Conservation (phyloP, 768 basidiomycete genomes). For the Agrocybe praecox region DNA sequence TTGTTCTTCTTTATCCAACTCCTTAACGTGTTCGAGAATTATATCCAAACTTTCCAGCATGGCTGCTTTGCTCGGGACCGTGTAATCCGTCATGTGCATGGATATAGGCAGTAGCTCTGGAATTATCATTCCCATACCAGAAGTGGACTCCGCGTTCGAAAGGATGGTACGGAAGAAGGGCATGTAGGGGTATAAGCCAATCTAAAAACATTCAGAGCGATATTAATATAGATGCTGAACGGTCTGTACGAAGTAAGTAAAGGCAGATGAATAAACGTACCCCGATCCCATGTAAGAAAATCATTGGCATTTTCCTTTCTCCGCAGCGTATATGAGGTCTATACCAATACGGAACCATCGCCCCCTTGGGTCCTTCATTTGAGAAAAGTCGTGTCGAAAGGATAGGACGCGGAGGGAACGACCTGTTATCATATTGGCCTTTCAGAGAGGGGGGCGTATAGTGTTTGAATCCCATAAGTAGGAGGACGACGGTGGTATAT, state of each 20-base stretch:
- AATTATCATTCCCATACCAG: slow-evolving; percentile 58
- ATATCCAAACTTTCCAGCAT: slow-evolving; percentile 44
- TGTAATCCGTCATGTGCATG: slow-evolving; percentile 54
- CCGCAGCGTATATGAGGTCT: slow-evolving; percentile 42
- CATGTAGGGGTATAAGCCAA: slow-evolving; percentile 62
- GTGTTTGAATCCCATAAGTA: slow-evolving; percentile 53
- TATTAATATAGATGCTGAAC: neutral
- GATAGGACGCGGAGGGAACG: slow-evolving; percentile 47
- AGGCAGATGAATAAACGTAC: slow-evolving; percentile 31
- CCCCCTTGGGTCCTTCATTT: slow-evolving; percentile 34
- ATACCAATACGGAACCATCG: slow-evolving; percentile 39
- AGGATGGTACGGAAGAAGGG: slow-evolving; percentile 40
- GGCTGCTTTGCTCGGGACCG: slow-evolving; percentile 43
- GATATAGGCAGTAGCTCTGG: slow-evolving; percentile 63
- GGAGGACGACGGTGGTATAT: slow-evolving; percentile 39
- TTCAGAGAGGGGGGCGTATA: slow-evolving; percentile 35
- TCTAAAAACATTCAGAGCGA: slow-evolving; percentile 41
- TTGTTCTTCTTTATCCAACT: neutral
- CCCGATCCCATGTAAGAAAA: slow-evolving; percentile 76
- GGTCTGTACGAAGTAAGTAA: neutral
- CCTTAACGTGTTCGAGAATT: slow-evolving; percentile 44
- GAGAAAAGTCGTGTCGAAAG: slow-evolving; percentile 41
- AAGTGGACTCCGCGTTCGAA: slow-evolving; percentile 26
- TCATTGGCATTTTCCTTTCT: slow-evolving; percentile 46
- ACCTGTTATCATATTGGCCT: slow-evolving; percentile 13